Evolutionary conservation across 164 flowering plant genomes (phyloP).

Genomic region (Akebia trifoliata): DNA sequence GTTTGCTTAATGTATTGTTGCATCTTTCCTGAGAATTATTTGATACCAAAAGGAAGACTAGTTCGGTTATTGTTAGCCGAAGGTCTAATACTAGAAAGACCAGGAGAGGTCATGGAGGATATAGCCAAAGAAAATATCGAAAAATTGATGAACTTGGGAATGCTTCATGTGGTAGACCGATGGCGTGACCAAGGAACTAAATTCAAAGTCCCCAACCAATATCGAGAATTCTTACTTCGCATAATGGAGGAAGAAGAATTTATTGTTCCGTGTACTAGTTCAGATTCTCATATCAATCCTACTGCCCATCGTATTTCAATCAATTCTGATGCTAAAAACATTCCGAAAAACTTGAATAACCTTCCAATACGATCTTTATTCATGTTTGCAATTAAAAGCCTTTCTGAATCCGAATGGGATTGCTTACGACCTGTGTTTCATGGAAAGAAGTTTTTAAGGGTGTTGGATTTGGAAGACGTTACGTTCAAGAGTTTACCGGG

Average conservation of each 20-base stretch:
- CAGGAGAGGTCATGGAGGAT: slow-evolving; percentile 20
- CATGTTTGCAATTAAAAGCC: slow-evolving; percentile 12
- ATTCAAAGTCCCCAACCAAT: slow-evolving; percentile 5
- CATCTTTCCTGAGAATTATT: slow-evolving; percentile 24
- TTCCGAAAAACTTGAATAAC: slow-evolving; percentile 8
- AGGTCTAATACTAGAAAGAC: slow-evolving; percentile 21
- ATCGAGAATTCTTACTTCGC: slow-evolving; percentile 4
- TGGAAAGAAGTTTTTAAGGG: slow-evolving; percentile 18
- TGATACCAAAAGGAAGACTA: slow-evolving; percentile 23
- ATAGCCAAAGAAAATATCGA: slow-evolving; percentile 21
- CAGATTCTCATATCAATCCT: slow-evolving; percentile 9
- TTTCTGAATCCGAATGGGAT: slow-evolving; percentile 9
- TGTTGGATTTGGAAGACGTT: slow-evolving; percentile 25
- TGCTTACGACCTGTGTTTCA: slow-evolving; percentile 8
- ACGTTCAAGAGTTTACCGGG: slow-evolving; percentile 21
- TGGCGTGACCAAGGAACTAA: slow-evolving; percentile 1
- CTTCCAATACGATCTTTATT: slow-evolving; percentile 18
- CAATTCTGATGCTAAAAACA: slow-evolving; percentile 9
- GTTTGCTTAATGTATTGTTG: slow-evolving; percentile 24
- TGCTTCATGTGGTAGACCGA: slow-evolving; percentile 18
- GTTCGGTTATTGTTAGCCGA: slow-evolving; percentile 22
- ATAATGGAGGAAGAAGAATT: slow-evolving; percentile 15
- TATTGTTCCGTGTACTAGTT: background rate
- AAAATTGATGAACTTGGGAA: slow-evolving; percentile 16
- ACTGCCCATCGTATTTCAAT: slow-evolving; percentile 13